Evolutionary conservation across 306 rosid species (phyloP).

Genomic region (Cicer chorassanicum): DNA sequence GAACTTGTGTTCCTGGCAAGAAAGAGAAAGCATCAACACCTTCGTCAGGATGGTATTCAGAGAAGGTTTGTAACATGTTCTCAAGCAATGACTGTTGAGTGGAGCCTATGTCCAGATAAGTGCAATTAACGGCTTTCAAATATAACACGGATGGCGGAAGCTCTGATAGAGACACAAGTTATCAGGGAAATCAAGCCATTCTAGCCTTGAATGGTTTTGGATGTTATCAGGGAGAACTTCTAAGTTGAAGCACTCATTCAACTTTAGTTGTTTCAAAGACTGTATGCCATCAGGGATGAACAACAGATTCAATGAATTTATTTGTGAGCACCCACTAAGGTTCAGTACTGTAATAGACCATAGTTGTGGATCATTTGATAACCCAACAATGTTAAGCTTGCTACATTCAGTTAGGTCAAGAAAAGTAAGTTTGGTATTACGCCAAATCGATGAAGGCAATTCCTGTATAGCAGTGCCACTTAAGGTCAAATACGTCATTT

Average conservation of each 20-base stretch:
- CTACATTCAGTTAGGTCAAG: neutral
- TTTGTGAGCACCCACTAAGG: neutral
- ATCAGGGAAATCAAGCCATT: neutral
- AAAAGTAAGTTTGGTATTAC: neutral
- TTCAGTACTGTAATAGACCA: neutral
- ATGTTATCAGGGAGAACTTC: constrained; percentile 12
- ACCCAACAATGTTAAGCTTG: neutral
- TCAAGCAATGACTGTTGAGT: neutral
- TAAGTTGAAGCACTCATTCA: neutral
- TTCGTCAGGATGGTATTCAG: no score
- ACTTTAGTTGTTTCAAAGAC: neutral
- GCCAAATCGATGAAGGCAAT: constrained; percentile 3
- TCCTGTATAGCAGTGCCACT: neutral
- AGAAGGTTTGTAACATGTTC: neutral
- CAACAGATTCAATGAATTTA: neutral
- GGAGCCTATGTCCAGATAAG: neutral
- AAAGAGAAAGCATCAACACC: neutral
- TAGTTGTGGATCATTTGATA: neutral
- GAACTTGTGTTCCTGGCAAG: constrained; percentile 1
- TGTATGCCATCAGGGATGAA: neutral
- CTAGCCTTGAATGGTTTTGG: neutral
- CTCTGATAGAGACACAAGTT: neutral
- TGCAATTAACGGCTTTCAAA: constrained; percentile 12
- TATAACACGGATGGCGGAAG: neutral
- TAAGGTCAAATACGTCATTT: neutral